Percentiles rank a stretch among this genome's conserved stretches.
phyloP scores from a whole-genome alignment of 805 yeast genomes.

The Pichia cephalocereana region DNA sequence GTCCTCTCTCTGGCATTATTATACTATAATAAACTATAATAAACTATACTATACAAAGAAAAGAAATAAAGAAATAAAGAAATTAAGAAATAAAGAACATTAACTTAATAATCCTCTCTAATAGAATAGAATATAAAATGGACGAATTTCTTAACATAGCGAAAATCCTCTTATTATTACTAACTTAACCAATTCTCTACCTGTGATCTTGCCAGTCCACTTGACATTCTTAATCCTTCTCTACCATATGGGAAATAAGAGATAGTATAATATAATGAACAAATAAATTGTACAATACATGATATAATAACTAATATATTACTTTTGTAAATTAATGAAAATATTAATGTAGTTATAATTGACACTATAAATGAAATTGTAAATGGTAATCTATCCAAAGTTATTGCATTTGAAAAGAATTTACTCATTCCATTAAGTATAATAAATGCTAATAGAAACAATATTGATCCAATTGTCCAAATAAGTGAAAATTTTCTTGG shows the following conservation, averaged over 20 bases:
- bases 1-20: slow-evolving; percentile 57
- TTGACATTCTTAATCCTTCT: slow-evolving; percentile 50
- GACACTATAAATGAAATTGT: slow-evolving; percentile 64
- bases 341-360: slow-evolving; percentile 61
- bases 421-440: slow-evolving; percentile 79
- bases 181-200: slow-evolving; percentile 18
- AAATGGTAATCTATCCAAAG: slow-evolving; percentile 66
- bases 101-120: too few relatives aligned
- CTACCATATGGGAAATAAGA: slow-evolving; percentile 92
- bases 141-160: too few relatives aligned
- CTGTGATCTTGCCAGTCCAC: slow-evolving; percentile 35
- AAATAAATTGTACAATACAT: slow-evolving; percentile 61
- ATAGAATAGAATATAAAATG: background rate
- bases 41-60: too few relatives aligned
- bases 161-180: too few relatives aligned
- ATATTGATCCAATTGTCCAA: slow-evolving; percentile 81
- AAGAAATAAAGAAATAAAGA: too few relatives aligned
- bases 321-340: slow-evolving; percentile 53
- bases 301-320: slow-evolving; percentile 64
- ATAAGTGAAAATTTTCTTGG: slow-evolving; percentile 79
- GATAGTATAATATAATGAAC: slow-evolving; percentile 73
- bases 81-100: too few relatives aligned
- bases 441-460: slow-evolving; percentile 78
- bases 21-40: too few relatives aligned
- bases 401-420: slow-evolving; percentile 56